Evolutionary conservation across 208 protist species (phyloP).

Genomic region (Leishmania arabica): DNA sequence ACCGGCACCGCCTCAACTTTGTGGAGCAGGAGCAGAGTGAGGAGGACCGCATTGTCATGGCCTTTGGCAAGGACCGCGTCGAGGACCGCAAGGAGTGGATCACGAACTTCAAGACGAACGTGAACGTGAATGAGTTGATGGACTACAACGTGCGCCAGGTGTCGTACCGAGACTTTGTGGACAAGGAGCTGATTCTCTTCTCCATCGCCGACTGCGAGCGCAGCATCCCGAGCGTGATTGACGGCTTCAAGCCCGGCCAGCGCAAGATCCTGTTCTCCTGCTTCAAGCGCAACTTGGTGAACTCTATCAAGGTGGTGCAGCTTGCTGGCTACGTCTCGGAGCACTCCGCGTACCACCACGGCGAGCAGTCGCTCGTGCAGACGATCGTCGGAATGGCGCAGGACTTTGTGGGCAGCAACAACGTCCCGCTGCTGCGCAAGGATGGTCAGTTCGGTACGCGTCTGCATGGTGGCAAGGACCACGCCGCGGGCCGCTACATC

Average conservation of each 20-base stretch:
- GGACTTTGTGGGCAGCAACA: conserved; percentile 99
- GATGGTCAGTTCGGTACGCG: conserved; percentile 99
- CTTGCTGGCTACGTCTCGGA: conserved; percentile 99
- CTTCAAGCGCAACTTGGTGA: conserved; percentile 99
- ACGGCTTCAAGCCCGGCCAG: conserved; percentile 99
- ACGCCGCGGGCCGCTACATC: conserved; percentile 99
- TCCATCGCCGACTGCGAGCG: conserved; percentile 97
- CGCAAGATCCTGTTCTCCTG: conserved; percentile 99
- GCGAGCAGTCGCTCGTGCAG: conserved; percentile 96
- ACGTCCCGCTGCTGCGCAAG: conserved; percentile 98
- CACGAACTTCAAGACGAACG: conserved; percentile 85
- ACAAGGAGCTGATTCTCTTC: conserved; percentile 99
- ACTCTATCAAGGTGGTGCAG: conserved; percentile 99
- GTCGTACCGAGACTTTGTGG: conserved; percentile 97
- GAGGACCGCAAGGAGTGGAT: conserved; percentile 99
- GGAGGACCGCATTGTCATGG: conserved; percentile 97
- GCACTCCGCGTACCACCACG: conserved; percentile 99
- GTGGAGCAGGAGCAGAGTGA: conserved; percentile 79
- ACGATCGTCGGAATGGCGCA: conserved; percentile 99
- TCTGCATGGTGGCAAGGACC: conserved; percentile 98
- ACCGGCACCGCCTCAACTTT: conserved; percentile 97
- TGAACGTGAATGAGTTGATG: conserved; percentile 81
- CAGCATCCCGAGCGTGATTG: conserved; percentile 95
- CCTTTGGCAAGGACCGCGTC: conserved; percentile 98
- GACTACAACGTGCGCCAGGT: conserved; percentile 93